A percentile compares a stretch with the other conserved stretches of the same genome.
Evolutionary conservation across 108 stramenopile genomes (phyloP).

Genomic region (Seminavis robusta): DNA sequence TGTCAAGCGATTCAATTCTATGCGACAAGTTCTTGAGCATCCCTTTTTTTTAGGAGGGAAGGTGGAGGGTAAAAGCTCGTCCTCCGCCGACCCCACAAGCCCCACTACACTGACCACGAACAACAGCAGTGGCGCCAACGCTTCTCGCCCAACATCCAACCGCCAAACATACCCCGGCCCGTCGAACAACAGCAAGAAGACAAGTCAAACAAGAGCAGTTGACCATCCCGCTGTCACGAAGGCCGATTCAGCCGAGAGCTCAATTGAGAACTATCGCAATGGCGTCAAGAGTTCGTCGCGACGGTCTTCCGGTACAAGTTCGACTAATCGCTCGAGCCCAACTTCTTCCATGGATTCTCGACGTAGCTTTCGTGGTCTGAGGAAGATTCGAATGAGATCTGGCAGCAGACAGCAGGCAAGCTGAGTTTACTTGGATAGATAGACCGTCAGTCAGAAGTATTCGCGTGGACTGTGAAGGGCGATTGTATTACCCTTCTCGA

Average conservation of each 20-base stretch:
- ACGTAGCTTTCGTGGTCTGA: too few species aligned
- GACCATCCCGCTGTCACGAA: slow-evolving; percentile 9
- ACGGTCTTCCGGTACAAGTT: too few species aligned
- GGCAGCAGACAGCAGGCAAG: too few species aligned
- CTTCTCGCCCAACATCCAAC: slow-evolving; percentile 37
- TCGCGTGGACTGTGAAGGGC: too few species aligned
- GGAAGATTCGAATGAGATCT: too few species aligned
- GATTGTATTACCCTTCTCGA: too few species aligned
- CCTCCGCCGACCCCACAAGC: slow-evolving; percentile 1
- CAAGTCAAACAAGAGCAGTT: slow-evolving; percentile 20
- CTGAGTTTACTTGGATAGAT: too few species aligned
- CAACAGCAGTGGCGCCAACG: slow-evolving; percentile 9
- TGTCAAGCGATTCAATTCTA: slow-evolving; percentile 43
- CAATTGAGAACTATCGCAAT: slow-evolving; percentile 11
- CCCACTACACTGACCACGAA: not conserved
- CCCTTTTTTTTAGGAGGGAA: slow-evolving; percentile 58
- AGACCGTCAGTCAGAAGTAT: too few species aligned
- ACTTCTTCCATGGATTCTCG: too few species aligned
- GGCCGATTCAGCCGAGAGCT: too few species aligned
- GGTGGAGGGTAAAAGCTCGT: not conserved
- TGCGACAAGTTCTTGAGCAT: slow-evolving; percentile 75
- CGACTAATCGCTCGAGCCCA: too few species aligned
- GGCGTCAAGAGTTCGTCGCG: slow-evolving; percentile 33
- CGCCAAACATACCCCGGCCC: slow-evolving; percentile 42
- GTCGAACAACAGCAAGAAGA: slow-evolving; percentile 34